Evolutionary conservation across 176 grass and related monocot genomes (phyloP).

Genomic region (Avena atlantica): DNA sequence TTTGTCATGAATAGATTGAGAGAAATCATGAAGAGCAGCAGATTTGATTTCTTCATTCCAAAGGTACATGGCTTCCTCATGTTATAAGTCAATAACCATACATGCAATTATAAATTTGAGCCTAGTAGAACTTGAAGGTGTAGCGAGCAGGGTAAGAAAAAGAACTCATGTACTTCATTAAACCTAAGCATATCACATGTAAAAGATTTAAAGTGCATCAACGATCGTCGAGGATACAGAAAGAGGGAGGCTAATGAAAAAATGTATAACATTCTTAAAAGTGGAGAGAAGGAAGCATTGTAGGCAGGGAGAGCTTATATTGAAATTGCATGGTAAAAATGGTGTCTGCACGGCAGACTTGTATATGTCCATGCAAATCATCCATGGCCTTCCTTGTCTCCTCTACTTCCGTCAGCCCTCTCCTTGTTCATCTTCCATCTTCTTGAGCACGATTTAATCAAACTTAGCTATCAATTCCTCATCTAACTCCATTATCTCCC

Average conservation of each 20-base stretch:
- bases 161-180: not conserved
- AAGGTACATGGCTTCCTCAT: slow-evolving; percentile 55
- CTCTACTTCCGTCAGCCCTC: slow-evolving; percentile 20
- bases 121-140: slow-evolving; percentile 5
- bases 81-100: not conserved
- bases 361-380: slow-evolving; percentile 21
- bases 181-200: not conserved
- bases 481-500: slow-evolving; percentile 35
- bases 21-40: slow-evolving; percentile 87
- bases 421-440: not conserved
- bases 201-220: not conserved
- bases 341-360: not conserved
- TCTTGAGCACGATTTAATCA: not conserved
- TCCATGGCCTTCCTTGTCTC: slow-evolving; percentile 38
- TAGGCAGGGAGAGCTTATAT: slow-evolving; percentile 8
- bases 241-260: slow-evolving; percentile 26
- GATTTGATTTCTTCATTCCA: slow-evolving; percentile 87
- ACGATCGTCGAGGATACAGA: not conserved
- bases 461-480: slow-evolving; percentile 6
- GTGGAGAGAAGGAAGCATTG: not conserved
- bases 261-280: slow-evolving; percentile 6
- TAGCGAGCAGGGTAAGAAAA: not conserved
- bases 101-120: slow-evolving; percentile 6
- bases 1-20: slow-evolving; percentile 78
- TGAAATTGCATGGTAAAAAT: slow-evolving; percentile 17